Conservation (phyloP, 805 yeast species). For the Candida andamanensis region DNA sequence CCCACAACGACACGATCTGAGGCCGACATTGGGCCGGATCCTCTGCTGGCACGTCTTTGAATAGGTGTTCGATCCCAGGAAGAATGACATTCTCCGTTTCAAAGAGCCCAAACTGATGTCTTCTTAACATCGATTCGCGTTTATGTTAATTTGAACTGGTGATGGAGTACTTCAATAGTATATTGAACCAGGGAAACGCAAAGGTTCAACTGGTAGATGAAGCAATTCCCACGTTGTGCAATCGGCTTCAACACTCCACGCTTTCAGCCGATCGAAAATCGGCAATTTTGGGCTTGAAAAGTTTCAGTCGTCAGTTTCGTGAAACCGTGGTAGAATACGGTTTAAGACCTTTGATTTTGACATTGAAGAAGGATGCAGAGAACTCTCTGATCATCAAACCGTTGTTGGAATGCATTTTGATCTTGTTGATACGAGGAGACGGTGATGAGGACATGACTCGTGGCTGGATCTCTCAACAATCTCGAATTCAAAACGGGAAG, state of each 20-base stretch:
- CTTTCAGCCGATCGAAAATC: constrained; percentile 82
- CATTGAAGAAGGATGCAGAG: constrained; percentile 59
- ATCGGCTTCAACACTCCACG: constrained; percentile 77
- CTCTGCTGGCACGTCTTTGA: constrained; percentile 7
- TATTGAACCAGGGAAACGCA: constrained; percentile 28
- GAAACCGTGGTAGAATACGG: constrained; percentile 90
- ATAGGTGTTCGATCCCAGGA: constrained; percentile 14
- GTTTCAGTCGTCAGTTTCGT: constrained; percentile 81
- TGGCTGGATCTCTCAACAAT: constrained; percentile 70
- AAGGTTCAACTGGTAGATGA: constrained; percentile 57
- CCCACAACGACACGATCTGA: constrained; percentile 41
- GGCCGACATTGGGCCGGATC: constrained; percentile 5
- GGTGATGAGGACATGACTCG: constrained; percentile 60
- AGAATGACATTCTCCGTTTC: constrained; percentile 1
- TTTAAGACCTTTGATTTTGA: constrained; percentile 62
- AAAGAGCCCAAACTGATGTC: constrained; percentile 1
- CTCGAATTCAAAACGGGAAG: constrained; percentile 69
- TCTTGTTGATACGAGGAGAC: constrained; percentile 68
- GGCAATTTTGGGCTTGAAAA: constrained; percentile 83
- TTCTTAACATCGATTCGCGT: constrained; percentile 4
- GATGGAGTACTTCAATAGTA: constrained; percentile 37
- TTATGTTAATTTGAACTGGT: background rate
- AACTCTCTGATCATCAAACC: constrained; percentile 74
- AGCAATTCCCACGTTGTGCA: constrained; percentile 84
- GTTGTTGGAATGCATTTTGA: constrained; percentile 76